Base-by-base conservation (phyloP, 345 rosid species). In the Mallotus nudiflorus region DNA sequence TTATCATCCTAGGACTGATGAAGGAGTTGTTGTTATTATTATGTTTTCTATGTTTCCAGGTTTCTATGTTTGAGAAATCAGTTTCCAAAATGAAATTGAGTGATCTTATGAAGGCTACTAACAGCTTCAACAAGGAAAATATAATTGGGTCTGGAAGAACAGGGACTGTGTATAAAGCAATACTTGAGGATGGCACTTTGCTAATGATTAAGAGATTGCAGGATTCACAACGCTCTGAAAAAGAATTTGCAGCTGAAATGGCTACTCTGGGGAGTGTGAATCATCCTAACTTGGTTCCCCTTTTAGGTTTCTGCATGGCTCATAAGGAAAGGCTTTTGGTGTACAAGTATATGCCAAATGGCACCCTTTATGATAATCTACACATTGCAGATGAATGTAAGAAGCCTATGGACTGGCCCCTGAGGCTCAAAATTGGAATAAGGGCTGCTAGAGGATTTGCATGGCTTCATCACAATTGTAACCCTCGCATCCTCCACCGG, bases 391-490 rank as follows among this genome's bases (percentile, higher is more conserved):
- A 80, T 67, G 92, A 80, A 62, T 63, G 70, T 69, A 78, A 42
- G 72, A 82, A 80, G 72, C 82, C 85, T 6, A 60, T 94, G 89
- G 93, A 86, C n/a, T 94, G 98, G 98, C 39, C 98, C 51, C 40
- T 82, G 24, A 90, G 98, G 88, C 89, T 94, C 77, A 90, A 87
- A 77, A 85, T 94, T 58, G 95, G 86, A 57, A 82, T 91, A 48
- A 89, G 91, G 50, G 88, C 97, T 10, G 92, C 98, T 0, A 87
- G 71, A 81, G 96, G 93, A 71, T 79, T 94, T 69, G 98, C 98
- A 4, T 94, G 97, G 97, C 95, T 94, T 58, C 98, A 94, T 74
- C 98, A 94, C 68, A 91, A 75, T 75, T 94, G 97, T 78, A 94
- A 87, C 76, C 98, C 98, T 22, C 91, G 98, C 39, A 91, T 94